Evolutionary conservation across 139 green algal species (phyloP).

Genomic region (Closterium sp.): DNA sequence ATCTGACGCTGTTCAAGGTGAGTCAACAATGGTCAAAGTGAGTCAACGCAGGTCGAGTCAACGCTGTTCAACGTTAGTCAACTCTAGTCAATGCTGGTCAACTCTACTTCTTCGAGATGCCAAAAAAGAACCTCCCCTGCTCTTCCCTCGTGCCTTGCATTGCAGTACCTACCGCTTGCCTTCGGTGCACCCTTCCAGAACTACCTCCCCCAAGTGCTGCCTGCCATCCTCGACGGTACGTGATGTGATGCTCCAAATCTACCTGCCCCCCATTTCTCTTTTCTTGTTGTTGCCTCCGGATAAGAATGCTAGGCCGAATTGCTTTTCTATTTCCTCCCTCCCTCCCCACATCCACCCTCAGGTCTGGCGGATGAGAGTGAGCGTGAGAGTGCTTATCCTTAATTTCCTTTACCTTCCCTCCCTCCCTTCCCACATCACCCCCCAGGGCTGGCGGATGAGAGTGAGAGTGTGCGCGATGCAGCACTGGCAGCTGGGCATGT

Average conservation of each 20-base stretch:
- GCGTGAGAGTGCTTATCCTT: neutral
- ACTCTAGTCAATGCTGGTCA: neutral
- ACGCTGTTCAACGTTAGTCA: neutral
- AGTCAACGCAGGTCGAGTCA: neutral
- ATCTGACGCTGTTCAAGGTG: slow-evolving; percentile 83
- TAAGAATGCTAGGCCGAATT: too few relatives aligned
- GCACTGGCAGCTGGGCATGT: slow-evolving; percentile 73
- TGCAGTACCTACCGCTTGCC: slow-evolving; percentile 66
- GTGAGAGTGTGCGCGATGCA: slow-evolving; percentile 87
- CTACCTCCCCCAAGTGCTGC: slow-evolving; percentile 74
- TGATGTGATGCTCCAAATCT: neutral
- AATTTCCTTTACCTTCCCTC: neutral
- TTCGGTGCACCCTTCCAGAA: slow-evolving; percentile 62
- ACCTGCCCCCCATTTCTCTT: too few relatives aligned
- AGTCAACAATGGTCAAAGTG: neutral
- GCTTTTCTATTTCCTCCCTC: neutral
- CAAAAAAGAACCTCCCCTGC: neutral
- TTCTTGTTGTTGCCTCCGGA: neutral
- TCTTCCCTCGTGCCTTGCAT: slow-evolving; percentile 28
- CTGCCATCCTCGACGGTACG: slow-evolving; percentile 71
- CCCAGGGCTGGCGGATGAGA: slow-evolving; percentile 88
- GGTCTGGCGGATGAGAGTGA: too few relatives aligned
- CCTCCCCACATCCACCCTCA: neutral
- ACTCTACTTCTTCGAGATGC: too few relatives aligned
- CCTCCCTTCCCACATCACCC: neutral